These are phyloP conservation scores for Chytriomyces confervae DNA, from an alignment of 192 early-diverging fungal genomes.

Conservation along the genomic window DNA sequence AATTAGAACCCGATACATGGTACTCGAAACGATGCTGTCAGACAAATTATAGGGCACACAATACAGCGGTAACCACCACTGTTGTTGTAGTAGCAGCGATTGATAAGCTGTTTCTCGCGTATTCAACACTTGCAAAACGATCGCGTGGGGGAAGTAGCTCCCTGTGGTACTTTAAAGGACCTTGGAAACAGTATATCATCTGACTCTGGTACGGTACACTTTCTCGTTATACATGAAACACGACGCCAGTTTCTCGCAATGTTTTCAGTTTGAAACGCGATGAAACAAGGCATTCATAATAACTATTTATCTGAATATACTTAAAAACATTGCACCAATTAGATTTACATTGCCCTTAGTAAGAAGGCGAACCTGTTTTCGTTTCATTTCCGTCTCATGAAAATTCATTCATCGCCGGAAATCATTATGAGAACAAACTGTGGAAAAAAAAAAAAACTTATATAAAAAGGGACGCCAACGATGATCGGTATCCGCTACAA, in stretches of 20 bases:
- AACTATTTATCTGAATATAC: too few species aligned
- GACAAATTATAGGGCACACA: not conserved
- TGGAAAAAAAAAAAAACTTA: constrained; percentile 8
- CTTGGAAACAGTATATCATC: not conserved
- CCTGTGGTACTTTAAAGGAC: not conserved
- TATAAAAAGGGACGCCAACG: not conserved
- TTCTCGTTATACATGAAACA: not conserved
- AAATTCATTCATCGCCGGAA: not conserved
- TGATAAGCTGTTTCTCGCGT: not conserved
- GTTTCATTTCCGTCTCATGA: not conserved
- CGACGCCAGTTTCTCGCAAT: not conserved
- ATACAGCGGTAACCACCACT: not conserved
- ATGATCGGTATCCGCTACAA: too few species aligned
- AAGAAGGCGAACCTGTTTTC: not conserved
- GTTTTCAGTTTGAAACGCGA: not conserved
- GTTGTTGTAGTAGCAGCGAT: not conserved
- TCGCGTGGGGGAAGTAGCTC: not conserved
- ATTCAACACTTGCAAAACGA: not conserved
- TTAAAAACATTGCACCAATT: not conserved
- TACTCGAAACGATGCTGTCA: too few species aligned
- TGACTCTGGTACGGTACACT: not conserved
- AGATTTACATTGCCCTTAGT: not conserved
- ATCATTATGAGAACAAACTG: not conserved
- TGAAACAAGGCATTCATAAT: too few species aligned
- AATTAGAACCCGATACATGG: too few species aligned